Base-by-base conservation (phyloP, 805 yeast genomes). In the Torulaspora delbrueckii region DNA sequence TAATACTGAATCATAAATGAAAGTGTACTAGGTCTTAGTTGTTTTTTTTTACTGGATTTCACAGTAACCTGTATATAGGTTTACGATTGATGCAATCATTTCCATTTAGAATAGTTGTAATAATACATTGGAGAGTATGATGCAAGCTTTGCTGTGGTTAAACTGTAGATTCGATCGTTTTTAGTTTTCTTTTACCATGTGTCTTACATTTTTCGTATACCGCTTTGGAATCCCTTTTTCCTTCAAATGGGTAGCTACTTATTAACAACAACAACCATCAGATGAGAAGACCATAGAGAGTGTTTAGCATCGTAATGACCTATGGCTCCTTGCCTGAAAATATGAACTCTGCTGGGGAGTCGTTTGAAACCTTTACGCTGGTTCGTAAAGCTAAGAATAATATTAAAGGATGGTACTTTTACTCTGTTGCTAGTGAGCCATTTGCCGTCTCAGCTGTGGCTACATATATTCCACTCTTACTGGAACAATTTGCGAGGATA, bases 401-500 rank as follows among this genome's bases (percentile, higher is more conserved):
- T 28, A 70, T 82, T 2, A 53, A 71, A 28, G 91, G 90, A 3
- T 78, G 90, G 90, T 79, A 80, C 58, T 67, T 81, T 5, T 82
- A 79, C 52, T 71, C 82, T 2, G 81, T 85, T 75, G 89, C 90
- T 1, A 78, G 86, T 16, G 95, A 85, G 60, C 93, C 93, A 0
- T 86, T 84, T 58, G 75, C 84, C 3, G 93, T 85, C 6, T 79
- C 86, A 32, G 89, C 84, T 2, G 83, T 86, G 5, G 83, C 90
- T 0, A 84, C 91, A 0, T 86, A 83, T 60, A 82, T 85, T 5
- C 93, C 93, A 0, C 64, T 86, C 13, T 62, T 85, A 5, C 65
- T 85, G 25, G 89, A 85, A 50, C 84, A 81, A 54, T 73, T 81
- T 48, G 95, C 90, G 0, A 71, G 89, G 18, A 78, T 75, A 36